Evolutionary conservation across 1,284 basidiomycete species (phyloP), one percentile per base, ranked within the genome.

Genomic region (Gymnopus androsaceus): DNA sequence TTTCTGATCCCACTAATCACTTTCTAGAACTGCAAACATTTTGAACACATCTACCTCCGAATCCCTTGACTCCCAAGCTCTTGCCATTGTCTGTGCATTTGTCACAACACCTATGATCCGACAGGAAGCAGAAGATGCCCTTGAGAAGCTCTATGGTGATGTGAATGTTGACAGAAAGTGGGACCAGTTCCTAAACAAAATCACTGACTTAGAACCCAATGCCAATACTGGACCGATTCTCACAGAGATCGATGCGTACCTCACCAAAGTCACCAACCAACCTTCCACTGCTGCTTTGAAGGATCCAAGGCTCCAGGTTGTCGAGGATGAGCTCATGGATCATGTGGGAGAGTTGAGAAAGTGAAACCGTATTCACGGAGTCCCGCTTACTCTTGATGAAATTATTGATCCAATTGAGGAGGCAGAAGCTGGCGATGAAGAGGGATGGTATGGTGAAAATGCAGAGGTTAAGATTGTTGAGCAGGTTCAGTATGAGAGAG

Each of bases 331-430:
- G n/a, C 51, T 58, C 31, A 38, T 51, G 42, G 51, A 47, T 21
- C 11, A 28, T 21, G 46, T 57, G 17, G 37, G 37, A n/a, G 30
- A 46, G 14, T 45, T 59, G 38, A 49, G 34, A 54, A 23, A 19
- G 41, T 34, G 56, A 34, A 57, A 60, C 31, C 47, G 45, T 21
- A 58, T 60, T 40, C 57, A 52, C 58, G 57, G 61, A 15, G 51
- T 25, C 11, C 15, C 55, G 33, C 58, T 57, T n/a, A 61, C 58
- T 15, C 27, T 65, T 4, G 62, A 66, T 44, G 65, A 66, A 36
- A 37, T 66, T 23, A 30, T 67, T 15, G 59, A 65, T 48, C 60
- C 54, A 23, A 53, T 60, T 46, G 61, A 63, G 51, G 65, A 66
- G 55, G 9, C 56, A 19, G 58, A 61, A 40, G 52, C 64, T 47